These are phyloP conservation scores for Globisporangium lucens DNA, from an alignment of 352 stramenopile genomes.

Conservation along the genomic window DNA sequence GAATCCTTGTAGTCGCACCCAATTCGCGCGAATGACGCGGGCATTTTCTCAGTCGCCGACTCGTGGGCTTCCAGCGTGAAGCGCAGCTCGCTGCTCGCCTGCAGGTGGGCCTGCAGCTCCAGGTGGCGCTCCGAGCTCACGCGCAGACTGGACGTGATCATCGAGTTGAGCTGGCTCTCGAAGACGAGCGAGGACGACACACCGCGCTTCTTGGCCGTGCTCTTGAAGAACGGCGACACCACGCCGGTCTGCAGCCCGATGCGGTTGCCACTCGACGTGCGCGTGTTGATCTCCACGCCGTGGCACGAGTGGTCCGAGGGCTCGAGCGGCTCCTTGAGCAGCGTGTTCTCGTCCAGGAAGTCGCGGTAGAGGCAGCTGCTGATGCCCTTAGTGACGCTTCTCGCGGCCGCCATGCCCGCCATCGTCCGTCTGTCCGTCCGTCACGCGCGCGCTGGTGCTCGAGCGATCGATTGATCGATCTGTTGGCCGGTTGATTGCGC, in stretches of 20 bases:
- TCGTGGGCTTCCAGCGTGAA: constrained; percentile 78
- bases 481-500: neutral
- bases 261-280: constrained; percentile 48
- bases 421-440: neutral
- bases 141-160: constrained; percentile 58
- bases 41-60: constrained; percentile 61
- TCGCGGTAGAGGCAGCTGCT: constrained; percentile 66
- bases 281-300: constrained; percentile 41
- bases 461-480: neutral
- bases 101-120: constrained; percentile 63
- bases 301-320: constrained; percentile 49
- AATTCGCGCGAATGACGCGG: constrained; percentile 66
- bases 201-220: constrained; percentile 64
- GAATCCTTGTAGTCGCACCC: constrained; percentile 58
- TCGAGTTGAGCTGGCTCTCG: constrained; percentile 61
- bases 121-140: constrained; percentile 71
- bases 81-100: constrained; percentile 44
- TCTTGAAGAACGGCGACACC: constrained; percentile 69
- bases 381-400: constrained; percentile 40
- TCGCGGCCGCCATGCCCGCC: constrained; percentile 10
- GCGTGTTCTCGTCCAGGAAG: constrained; percentile 55
- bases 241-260: constrained; percentile 56
- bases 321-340: constrained; percentile 40
- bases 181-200: constrained; percentile 62
- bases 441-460: neutral